Percentiles rank a stretch among this genome's conserved stretches.
Evolutionary conservation across 805 yeast species (phyloP).

Genomic region (Ascoidea rubescens): DNA sequence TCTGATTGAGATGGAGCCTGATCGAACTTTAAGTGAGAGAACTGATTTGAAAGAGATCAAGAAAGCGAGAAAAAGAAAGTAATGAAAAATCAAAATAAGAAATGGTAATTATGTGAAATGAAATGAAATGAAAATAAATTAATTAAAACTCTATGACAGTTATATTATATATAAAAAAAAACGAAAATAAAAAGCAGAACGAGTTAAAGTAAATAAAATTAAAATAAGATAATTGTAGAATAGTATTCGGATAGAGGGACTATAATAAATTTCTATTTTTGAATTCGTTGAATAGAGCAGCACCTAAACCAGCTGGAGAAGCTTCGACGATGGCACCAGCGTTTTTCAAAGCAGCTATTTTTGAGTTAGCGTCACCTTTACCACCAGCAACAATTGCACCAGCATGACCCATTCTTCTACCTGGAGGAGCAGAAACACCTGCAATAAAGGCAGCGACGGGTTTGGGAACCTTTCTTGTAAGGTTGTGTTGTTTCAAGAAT

Average conservation of each 20-base stretch:
- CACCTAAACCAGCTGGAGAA: conserved; percentile 95
- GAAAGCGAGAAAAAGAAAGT: too few species aligned
- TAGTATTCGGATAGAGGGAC: neutral
- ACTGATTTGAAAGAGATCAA: too few species aligned
- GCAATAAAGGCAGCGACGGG: conserved; percentile 98
- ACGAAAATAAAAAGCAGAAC: too few species aligned
- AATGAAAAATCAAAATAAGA: too few species aligned
- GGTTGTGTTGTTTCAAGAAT: conserved; percentile 79
- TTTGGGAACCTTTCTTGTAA: conserved; percentile 83
- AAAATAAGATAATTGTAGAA: too few species aligned
- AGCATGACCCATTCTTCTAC: conserved; percentile 99
- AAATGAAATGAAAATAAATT: too few species aligned
- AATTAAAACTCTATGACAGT: too few species aligned
- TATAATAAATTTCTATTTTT: conserved; percentile 47
- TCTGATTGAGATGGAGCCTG: too few species aligned
- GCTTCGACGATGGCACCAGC: conserved; percentile 93
- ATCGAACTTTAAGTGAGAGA: too few species aligned
- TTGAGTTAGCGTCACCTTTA: conserved; percentile 95
- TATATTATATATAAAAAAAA: too few species aligned
- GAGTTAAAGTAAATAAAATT: too few species aligned
- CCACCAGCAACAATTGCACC: conserved; percentile 99
- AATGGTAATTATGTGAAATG: too few species aligned
- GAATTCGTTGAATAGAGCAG: conserved; percentile 82
- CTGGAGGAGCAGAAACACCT: conserved; percentile 98
- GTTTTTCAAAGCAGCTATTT: conserved; percentile 79